Evolutionary conservation across 2,329 filamentous ascomycete genomes (phyloP).

Genomic region (Trichophyton equinum): DNA sequence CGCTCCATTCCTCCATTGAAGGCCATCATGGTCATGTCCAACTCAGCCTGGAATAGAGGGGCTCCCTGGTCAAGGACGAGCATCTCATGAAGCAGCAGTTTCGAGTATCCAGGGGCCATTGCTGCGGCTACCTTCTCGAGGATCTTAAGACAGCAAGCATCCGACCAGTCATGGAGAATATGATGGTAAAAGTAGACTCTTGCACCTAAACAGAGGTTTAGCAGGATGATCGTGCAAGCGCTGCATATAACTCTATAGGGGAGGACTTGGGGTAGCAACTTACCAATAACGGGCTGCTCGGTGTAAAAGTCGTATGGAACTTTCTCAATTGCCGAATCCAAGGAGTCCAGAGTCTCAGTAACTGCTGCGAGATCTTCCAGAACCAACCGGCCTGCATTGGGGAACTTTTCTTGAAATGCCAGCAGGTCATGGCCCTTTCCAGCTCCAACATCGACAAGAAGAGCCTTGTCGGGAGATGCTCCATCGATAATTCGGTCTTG

Average conservation of each 20-base stretch:
- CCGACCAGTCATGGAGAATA: constrained; percentile 29
- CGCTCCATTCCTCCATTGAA: constrained; percentile 24
- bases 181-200: constrained; percentile 27
- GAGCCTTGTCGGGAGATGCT: constrained; percentile 13
- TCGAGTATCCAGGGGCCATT: constrained; percentile 24
- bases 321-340: constrained; percentile 14
- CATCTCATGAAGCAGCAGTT: constrained; percentile 32
- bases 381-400: constrained; percentile 32
- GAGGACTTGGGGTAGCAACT: background rate
- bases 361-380: constrained; percentile 39
- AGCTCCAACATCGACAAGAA: constrained; percentile 35
- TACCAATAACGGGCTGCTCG: constrained; percentile 36
- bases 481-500: background rate
- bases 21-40: constrained; percentile 32
- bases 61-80: constrained; percentile 26
- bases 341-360: constrained; percentile 16
- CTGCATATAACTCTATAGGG: background rate
- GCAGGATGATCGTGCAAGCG: background rate
- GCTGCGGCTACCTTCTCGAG: constrained; percentile 17
- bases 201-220: constrained; percentile 18
- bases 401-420: constrained; percentile 28
- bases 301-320: constrained; percentile 38
- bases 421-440: constrained; percentile 31
- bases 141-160: constrained; percentile 23
- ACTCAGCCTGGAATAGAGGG: constrained; percentile 14